Conservation (phyloP, 306 rosid species). For the Sesbania bispinosa region DNA sequence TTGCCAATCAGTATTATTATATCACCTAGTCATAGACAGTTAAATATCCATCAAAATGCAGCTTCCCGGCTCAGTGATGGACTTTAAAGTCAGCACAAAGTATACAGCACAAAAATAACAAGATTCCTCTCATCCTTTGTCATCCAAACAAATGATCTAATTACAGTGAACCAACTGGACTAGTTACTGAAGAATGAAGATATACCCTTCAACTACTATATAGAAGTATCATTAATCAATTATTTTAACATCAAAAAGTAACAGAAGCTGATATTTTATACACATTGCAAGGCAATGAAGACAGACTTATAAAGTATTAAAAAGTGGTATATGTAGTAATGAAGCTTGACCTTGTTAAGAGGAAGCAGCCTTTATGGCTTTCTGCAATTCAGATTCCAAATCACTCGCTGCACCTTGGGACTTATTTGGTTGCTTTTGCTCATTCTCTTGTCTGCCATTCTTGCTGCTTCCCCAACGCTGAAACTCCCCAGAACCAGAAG, state of each 20-base stretch:
- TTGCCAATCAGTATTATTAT: not conserved
- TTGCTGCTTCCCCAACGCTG: slow-evolving; percentile 26
- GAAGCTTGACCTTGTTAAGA: slow-evolving; percentile 46
- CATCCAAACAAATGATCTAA: not conserved
- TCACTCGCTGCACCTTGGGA: slow-evolving; percentile 38
- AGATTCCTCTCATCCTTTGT: not conserved
- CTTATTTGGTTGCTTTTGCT: slow-evolving; percentile 40
- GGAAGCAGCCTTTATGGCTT: slow-evolving; percentile 78
- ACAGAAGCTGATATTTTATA: slow-evolving; percentile 24
- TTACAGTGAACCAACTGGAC: not conserved
- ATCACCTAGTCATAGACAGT: not conserved
- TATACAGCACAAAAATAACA: not conserved
- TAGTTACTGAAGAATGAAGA: not conserved
- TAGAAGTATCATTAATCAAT: not conserved
- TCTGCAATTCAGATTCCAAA: slow-evolving; percentile 80
- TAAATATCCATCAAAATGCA: not conserved
- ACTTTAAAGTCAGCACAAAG: not conserved
- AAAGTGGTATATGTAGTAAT: slow-evolving; percentile 6
- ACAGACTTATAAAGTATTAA: slow-evolving; percentile 9
- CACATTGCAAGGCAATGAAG: slow-evolving; percentile 32
- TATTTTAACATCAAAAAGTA: not conserved
- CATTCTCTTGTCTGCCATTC: slow-evolving; percentile 48
- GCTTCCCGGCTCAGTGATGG: not conserved
- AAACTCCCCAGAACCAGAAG: slow-evolving; percentile 40
- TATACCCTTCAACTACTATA: not conserved